Base-by-base conservation (phyloP, 176 grass and related monocot species). In the Phoenix dactylifera region DNA sequence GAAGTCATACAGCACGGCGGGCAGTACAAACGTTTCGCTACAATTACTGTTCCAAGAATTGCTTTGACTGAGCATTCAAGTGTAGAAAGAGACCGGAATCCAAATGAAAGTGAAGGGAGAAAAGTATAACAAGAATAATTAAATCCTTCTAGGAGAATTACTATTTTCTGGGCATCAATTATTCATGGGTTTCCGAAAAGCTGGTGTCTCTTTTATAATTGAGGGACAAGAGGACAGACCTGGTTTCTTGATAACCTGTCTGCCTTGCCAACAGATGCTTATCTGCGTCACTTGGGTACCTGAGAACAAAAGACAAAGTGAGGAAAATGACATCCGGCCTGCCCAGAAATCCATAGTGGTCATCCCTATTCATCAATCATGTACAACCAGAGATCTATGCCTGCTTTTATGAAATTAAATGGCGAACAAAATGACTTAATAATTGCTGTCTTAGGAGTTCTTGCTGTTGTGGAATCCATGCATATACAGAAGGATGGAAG, bases 261-360 rank as follows among this genome's bases (percentile, higher is more conserved):
- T 98, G 93, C 62, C 93, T 84, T 52, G 93, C 87, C 87, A 98
- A 71, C 82, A 98, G 71, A 81, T 88, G 93, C 76, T 98, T 98
- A 98, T 98, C 93, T 35, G 93, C 93, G 76, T 98, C 93, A 81
- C 87, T 98, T 26, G 93, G 93, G 79, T 98, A 98, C 79, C 93
- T 98, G 84, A 65, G 57, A 82, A 50, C 67, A 82, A 64, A 81
- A 64, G 6, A 20, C 23, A 70, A 50, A 55, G 49, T 64, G 26
- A 52, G 10, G 57, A 55, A 55, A 54, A 15, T 68, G 18, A 63
- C 52, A 68, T n/a, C 69, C 62, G 44, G 10, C 17, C 26, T 52
- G 50, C 50, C 53, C 9, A 23, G 15, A 73, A 49, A 55, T 72
- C 22, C 25, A 48, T 48, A 9, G 16, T 32, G 35, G 15, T 20